A percentile compares a stretch with the other conserved stretches of the same genome.
Evolutionary conservation across 73 alveolate species (phyloP).

Genomic region (Paramecium tetraurelia): DNA sequence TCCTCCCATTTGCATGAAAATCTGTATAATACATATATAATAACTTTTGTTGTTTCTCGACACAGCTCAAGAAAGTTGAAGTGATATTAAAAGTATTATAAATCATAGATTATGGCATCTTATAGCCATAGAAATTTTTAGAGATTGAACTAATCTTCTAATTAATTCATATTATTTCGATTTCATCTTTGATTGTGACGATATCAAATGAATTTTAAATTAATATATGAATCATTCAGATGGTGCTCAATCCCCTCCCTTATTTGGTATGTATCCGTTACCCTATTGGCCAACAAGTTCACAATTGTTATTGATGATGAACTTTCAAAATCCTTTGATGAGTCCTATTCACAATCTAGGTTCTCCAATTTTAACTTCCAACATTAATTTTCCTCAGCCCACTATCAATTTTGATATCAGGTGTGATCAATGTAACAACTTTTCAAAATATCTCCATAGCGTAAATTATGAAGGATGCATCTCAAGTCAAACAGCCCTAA

Average conservation of each 20-base stretch:
- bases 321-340: slow-evolving; percentile 15
- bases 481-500: not conserved
- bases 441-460: not conserved
- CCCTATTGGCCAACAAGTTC: slow-evolving; percentile 28
- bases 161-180: not conserved
- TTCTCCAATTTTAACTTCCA: not conserved
- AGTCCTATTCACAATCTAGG: not conserved
- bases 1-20: slow-evolving; percentile 49
- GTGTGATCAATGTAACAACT: not conserved
- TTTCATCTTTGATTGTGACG: not conserved
- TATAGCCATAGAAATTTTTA: not conserved
- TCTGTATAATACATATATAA: not conserved
- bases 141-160: not conserved
- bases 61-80: not conserved
- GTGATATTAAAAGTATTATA: not conserved
- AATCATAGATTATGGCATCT: not conserved
- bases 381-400: not conserved
- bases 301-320: not conserved
- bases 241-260: not conserved
- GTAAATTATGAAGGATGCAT: not conserved
- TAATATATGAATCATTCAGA: slow-evolving; percentile 18
- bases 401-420: not conserved
- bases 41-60: slow-evolving; percentile 13
- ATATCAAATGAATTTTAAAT: slow-evolving; percentile 1
- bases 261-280: not conserved